These are phyloP conservation scores for Colletotrichum chlorophyti DNA, from an alignment of 2,329 filamentous ascomycete species.

Conservation along the genomic window DNA sequence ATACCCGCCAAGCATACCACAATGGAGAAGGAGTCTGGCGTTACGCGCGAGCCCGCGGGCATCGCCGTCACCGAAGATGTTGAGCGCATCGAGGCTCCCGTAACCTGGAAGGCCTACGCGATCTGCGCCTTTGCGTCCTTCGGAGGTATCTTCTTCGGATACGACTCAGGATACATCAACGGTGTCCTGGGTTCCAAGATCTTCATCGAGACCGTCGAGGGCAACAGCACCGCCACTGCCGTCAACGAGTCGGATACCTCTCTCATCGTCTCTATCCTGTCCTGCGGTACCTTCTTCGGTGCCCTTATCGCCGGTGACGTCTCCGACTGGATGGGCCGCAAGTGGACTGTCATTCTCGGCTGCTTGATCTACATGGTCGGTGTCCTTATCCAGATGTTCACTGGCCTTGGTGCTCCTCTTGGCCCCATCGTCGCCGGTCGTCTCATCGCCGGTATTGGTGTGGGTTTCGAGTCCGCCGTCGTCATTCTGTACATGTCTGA, in stretches of 20 bases:
- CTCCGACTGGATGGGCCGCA: conserved; percentile 77
- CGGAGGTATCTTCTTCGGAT: conserved; percentile 80
- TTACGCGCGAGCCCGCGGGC: conserved; percentile 23
- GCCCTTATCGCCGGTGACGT: conserved; percentile 80
- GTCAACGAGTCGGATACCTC: conserved; percentile 54
- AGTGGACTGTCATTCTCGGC: conserved; percentile 73
- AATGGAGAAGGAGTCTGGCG: conserved; percentile 27
- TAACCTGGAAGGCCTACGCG: conserved; percentile 72
- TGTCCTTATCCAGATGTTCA: conserved; percentile 70
- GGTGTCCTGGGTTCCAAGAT: conserved; percentile 61
- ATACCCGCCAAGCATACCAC: conserved; percentile 11
- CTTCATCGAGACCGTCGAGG: conserved; percentile 61
- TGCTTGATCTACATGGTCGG: conserved; percentile 75
- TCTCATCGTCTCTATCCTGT: conserved; percentile 78
- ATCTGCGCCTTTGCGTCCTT: conserved; percentile 76
- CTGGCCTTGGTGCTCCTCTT: conserved; percentile 53
- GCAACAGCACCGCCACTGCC: conserved; percentile 37
- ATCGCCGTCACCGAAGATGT: conserved; percentile 58
- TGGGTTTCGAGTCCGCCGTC: conserved; percentile 81
- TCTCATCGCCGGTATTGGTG: conserved; percentile 77
- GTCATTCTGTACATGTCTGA: conserved; percentile 90
- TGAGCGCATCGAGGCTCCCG: conserved; percentile 69
- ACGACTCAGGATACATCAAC: conserved; percentile 79
- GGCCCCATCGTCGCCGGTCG: conserved; percentile 75
- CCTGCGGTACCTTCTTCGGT: conserved; percentile 79